Conservation (phyloP, 2,329 filamentous ascomycete genomes). For the Mycogone perniciosa region DNA sequence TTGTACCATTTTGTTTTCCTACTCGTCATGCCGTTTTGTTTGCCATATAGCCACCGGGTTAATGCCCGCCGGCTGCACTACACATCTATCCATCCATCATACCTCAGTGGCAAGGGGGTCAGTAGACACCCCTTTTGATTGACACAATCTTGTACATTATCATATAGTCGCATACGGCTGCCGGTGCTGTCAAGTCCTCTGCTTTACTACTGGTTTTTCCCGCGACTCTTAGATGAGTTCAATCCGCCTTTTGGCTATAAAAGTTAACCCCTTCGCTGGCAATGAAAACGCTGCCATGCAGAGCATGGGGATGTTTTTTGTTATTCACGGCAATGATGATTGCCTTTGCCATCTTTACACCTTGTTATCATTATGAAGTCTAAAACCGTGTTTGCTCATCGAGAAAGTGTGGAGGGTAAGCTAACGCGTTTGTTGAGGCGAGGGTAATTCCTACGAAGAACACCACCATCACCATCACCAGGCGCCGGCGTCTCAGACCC, state of each 20-base stretch:
- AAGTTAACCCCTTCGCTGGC: constrained; percentile 24
- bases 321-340: constrained; percentile 3
- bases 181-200: constrained; percentile 32
- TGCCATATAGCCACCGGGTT: constrained; percentile 24
- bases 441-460: constrained; percentile 56
- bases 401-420: constrained; percentile 17
- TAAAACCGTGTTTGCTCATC: constrained; percentile 9
- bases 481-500: constrained; percentile 47
- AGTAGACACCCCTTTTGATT: constrained; percentile 30
- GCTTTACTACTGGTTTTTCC: constrained; percentile 27
- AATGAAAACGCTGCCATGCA: constrained; percentile 14
- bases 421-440: constrained; percentile 42
- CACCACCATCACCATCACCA: constrained; percentile 63
- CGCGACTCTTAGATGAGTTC: constrained; percentile 32
- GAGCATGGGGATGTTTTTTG: constrained; percentile 2
- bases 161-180: constrained; percentile 40
- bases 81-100: constrained; percentile 20
- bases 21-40: constrained; percentile 12
- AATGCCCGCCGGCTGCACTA: constrained; percentile 21
- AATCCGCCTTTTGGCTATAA: constrained; percentile 29
- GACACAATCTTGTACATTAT: constrained; percentile 51
- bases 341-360: not conserved
- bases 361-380: not conserved
- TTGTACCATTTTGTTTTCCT: constrained; percentile 17
- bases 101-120: constrained; percentile 30